Evolutionary conservation across 202 grass and related monocot species (phyloP).

Genomic region (Bolboschoenoplectus hybrid): DNA sequence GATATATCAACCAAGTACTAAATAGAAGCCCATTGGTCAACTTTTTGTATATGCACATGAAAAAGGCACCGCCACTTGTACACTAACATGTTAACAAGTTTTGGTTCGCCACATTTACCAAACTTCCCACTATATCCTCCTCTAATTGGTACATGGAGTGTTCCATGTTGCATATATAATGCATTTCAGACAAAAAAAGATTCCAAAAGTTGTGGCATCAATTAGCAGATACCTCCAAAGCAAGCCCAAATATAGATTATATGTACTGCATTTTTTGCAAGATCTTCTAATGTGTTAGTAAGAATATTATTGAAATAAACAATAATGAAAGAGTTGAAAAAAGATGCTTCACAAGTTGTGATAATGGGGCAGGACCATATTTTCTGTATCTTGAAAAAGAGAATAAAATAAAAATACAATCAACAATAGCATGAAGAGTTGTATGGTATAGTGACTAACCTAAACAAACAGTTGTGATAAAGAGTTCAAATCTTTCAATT

Average conservation of each 20-base stretch:
- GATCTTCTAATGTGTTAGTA: not conserved
- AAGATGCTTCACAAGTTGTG: not conserved
- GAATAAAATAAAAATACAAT: too few species aligned
- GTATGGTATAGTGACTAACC: not conserved
- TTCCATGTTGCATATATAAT: not conserved
- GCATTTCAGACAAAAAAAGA: not conserved
- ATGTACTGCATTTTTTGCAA: slow-evolving; percentile 4
- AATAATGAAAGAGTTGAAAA: not conserved
- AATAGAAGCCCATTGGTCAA: slow-evolving; percentile 16
- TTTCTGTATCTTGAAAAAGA: not conserved
- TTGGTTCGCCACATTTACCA: slow-evolving; percentile 42
- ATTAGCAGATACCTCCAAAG: slow-evolving; percentile 26
- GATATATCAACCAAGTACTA: slow-evolving; percentile 18
- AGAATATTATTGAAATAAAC: not conserved
- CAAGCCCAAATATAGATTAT: not conserved
- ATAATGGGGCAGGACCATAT: not conserved
- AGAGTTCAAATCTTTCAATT: not conserved
- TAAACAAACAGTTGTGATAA: not conserved
- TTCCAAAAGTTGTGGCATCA: slow-evolving; percentile 35
- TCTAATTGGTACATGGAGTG: slow-evolving; percentile 32
- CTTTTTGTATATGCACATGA: not conserved
- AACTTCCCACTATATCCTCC: slow-evolving; percentile 27
- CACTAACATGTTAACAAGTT: slow-evolving; percentile 20
- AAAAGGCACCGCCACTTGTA: not conserved
- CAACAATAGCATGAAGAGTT: not conserved